A percentile compares a stretch with the other conserved stretches of the same genome.
Evolutionary conservation across 1,284 basidiomycete genomes (phyloP).

Genomic region (Rhizoctonia solani): DNA sequence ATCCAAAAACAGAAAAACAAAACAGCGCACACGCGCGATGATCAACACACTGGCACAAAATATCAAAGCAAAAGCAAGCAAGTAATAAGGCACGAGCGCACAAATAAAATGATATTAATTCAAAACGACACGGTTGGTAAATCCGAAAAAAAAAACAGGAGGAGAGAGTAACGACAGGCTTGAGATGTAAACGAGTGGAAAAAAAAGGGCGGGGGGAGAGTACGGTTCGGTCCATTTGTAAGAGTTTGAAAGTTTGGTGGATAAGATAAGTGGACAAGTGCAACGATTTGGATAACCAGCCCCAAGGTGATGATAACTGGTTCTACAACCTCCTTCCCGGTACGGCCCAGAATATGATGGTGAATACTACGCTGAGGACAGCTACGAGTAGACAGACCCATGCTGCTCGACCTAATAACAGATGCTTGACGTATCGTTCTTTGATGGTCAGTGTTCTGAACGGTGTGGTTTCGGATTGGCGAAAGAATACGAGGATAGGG

Average conservation of each 20-base stretch:
- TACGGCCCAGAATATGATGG: constrained; percentile 88
- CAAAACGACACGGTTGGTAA: neutral
- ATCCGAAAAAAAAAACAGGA: neutral
- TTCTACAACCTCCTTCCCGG: constrained; percentile 56
- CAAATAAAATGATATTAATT: neutral
- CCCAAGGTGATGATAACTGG: neutral
- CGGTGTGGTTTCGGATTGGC: constrained; percentile 86
- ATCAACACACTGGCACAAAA: too few species aligned
- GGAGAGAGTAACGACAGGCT: too few species aligned
- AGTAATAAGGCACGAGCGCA: neutral
- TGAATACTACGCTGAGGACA: constrained; percentile 72
- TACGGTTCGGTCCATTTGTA: too few species aligned
- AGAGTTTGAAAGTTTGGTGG: neutral
- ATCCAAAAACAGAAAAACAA: too few species aligned
- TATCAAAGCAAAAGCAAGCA: too few species aligned
- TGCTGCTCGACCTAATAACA: constrained; percentile 82
- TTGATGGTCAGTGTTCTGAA: constrained; percentile 88
- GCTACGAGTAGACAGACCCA: constrained; percentile 79
- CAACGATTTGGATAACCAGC: neutral
- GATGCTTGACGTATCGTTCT: constrained; percentile 90
- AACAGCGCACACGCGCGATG: too few species aligned
- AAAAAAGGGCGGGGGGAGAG: too few species aligned
- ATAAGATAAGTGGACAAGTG: too few species aligned
- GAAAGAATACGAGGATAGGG: constrained; percentile 84
- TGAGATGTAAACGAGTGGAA: neutral